A percentile compares a stretch with the other conserved stretches of the same genome.
These are phyloP conservation scores for Plasmodium vivax DNA, from an alignment of 169 alveolate species.

Conservation along the genomic window DNA sequence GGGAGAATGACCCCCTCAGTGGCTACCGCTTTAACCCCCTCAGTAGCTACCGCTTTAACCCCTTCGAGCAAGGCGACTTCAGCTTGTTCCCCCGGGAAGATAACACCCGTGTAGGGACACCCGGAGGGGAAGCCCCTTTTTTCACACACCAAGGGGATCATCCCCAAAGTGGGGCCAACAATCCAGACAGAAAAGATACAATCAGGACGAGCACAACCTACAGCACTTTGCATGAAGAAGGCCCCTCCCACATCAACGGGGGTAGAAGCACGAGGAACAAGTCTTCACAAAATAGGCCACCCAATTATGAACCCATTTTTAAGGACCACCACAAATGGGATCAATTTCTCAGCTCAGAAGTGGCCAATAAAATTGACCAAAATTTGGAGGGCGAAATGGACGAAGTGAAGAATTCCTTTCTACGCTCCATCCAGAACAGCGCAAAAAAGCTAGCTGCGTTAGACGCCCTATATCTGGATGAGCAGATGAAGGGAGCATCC, in stretches of 20 bases:
- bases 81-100: background rate
- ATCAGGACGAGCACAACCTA: background rate
- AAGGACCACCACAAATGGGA: background rate
- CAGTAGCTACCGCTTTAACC: background rate
- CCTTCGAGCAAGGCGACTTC: background rate
- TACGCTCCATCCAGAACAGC: background rate
- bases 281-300: background rate
- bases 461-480: background rate
- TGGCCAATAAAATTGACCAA: background rate
- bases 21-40: background rate
- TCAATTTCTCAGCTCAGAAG: background rate
- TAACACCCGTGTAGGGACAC: background rate
- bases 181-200: background rate
- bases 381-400: background rate
- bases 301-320: background rate
- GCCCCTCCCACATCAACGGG: background rate
- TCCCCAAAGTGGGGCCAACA: background rate
- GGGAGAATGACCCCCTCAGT: background rate
- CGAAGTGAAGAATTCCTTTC: background rate
- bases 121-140: background rate
- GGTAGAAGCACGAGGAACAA: background rate
- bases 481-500: background rate
- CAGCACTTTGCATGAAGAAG: background rate
- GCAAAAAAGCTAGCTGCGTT: background rate
- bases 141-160: background rate